Percentiles rank a stretch among this genome's conserved stretches.
These are phyloP conservation scores for Betula pendula DNA, from an alignment of 306 rosid species.

Conservation along the genomic window DNA sequence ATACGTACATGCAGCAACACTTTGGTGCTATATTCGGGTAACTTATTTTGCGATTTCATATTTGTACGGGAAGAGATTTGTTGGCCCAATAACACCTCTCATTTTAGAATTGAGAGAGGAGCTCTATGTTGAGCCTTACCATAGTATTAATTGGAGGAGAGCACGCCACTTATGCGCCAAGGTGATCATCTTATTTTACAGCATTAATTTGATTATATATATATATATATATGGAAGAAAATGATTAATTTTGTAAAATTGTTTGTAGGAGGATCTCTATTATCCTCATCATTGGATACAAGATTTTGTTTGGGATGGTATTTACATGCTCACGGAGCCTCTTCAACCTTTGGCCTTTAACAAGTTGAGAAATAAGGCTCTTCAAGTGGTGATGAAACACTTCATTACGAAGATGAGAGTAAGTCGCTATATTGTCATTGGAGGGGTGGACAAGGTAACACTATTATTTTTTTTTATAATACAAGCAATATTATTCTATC, in stretches of 20 bases:
- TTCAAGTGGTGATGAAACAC: constrained; percentile 22
- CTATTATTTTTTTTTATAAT: background rate
- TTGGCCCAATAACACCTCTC: constrained; percentile 30
- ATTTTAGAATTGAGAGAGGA: constrained; percentile 25
- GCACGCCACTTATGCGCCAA: constrained; percentile 33
- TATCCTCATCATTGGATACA: constrained; percentile 35
- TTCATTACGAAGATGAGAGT: constrained; percentile 40
- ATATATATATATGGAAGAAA: no score
- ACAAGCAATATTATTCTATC: background rate
- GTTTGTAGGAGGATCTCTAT: constrained; percentile 36
- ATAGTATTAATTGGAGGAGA: constrained; percentile 19
- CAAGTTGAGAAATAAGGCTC: constrained; percentile 33
- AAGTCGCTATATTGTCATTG: constrained; percentile 46
- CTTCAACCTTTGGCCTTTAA: constrained; percentile 31
- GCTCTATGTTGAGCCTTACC: constrained; percentile 28
- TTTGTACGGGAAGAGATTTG: constrained; percentile 22
- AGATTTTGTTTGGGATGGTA: constrained; percentile 33
- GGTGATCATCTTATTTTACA: background rate
- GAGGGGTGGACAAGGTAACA: constrained; percentile 34
- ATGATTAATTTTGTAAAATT: background rate
- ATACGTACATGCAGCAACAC: constrained; percentile 18
- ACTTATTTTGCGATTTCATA: constrained; percentile 29
- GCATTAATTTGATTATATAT: no score
- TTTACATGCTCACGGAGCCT: constrained; percentile 31
- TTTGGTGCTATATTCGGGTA: constrained; percentile 34